Base-by-base conservation (phyloP, 495 filamentous ascomycete species). In the Penicillium taxi region DNA sequence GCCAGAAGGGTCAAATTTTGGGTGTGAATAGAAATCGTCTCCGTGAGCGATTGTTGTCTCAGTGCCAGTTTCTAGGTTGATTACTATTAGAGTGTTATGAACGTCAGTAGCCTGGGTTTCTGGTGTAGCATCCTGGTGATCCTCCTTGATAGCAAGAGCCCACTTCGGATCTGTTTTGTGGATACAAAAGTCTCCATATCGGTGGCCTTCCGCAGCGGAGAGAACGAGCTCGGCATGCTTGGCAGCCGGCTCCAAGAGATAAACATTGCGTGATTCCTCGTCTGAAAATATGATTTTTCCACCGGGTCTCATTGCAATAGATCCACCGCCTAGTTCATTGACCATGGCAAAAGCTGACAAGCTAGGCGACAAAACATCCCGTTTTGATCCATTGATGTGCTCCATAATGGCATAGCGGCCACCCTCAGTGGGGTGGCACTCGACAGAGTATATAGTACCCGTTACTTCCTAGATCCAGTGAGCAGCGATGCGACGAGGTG, bases 11-110 rank as follows among this genome's bases (percentile, higher is more conserved):
- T 60, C 62, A 39, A 73, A 72, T 30, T 63, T 64, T 4, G 70
- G 67, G 38, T 66, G 59, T 2, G 53, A 53, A 40, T 71, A 72
- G 44, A 73, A 75, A 38, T 75, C 67, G 5, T 65, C 64, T 0
- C 66, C 69, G 20, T 49, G 23, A 1, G 45, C 45, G 28, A 59
- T 46, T 0, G 36, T 51, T 0, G 28, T 34, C 16, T 50, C 55
- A 18, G 40, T 34, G 2, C 41, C 44, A 11, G 34, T 22, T 12
- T 35, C 35, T 6, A 44, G 39, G 27, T 58, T 37, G 29, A 58
- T 53, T 2, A 44, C 47, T 12, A 58, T 46, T 18, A 58, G 29
- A 2, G 39, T 48, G 18, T 55, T 58, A 15, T 53, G 44, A 11
- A 54, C 53, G 30, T 53, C 35, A 1, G 46, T 41, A 14, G 50